Evolutionary conservation across 257 asterid genomes (phyloP), one percentile per base, ranked within the genome.

Genomic region (Phtheirospermum japonicum): DNA sequence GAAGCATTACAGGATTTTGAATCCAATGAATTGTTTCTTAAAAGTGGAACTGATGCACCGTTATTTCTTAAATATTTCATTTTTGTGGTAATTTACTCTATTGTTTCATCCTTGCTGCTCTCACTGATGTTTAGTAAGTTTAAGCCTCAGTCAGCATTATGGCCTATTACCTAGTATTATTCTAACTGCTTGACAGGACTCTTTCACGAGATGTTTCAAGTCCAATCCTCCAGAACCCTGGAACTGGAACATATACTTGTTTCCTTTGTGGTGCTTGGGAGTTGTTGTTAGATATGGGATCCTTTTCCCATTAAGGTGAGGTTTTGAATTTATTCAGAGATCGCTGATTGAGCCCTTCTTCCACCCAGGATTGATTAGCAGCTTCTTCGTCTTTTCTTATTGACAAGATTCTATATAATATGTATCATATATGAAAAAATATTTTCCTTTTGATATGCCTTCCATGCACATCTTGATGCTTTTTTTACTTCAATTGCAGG

Each of bases 181-280:
- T 66, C 56, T 36, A 68, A 68, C 33, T 60, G 54, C 68, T 18
- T 30, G 78, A 52, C 87, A 93, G 99, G 99, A 93, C 68, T 87
- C 95, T 57, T 93, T 93, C 79, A 89, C 95, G 0, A 78, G 96
- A 78, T 93, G 99, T 80, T 93, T 89, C 82, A 89, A 93, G 86
- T 93, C 97, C 23, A 89, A 83, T 80, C 85, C 97, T 60, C 95
- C 97, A 28, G 96, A 89, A 55, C 97, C 97, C 13, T 89, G 99
- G 97, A 89, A 87, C 77, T 93, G 97, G 99, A 93, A 89, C 65
- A 59, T 82, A 60, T 82, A 93, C 79, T 79, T 93, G 80, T 93
- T 93, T 73, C 99, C 99, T 37, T 69, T 93, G 71, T 89, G 99
- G 99, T 93, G 99, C 71, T 66, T 87, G 75, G 99, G 99, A 60